Evolutionary conservation across 495 filamentous ascomycete genomes (phyloP).

Genomic region (Tetracladium setigerum): DNA sequence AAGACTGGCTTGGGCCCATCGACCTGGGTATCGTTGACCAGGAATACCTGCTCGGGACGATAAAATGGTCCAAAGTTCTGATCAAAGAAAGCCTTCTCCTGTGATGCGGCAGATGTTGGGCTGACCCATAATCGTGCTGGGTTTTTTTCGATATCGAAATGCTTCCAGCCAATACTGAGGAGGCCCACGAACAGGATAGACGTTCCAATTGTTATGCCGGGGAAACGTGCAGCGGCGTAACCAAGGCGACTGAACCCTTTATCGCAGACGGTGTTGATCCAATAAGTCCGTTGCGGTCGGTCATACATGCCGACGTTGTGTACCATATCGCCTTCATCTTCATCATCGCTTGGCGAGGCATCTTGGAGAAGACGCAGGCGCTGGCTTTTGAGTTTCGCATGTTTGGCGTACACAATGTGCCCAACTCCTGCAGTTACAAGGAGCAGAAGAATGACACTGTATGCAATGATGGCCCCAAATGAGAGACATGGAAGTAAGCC

Average conservation of each 20-base stretch:
- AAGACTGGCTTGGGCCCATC: slow-evolving; percentile 65
- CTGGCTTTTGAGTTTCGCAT: slow-evolving; percentile 66
- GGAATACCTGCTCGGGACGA: slow-evolving; percentile 84
- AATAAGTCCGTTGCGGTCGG: slow-evolving; percentile 63
- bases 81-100: slow-evolving; percentile 94
- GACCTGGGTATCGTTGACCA: slow-evolving; percentile 75
- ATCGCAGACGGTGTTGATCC: slow-evolving; percentile 70
- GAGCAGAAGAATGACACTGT: slow-evolving; percentile 62
- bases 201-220: slow-evolving; percentile 67
- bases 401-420: slow-evolving; percentile 66
- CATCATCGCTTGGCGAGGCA: slow-evolving; percentile 75
- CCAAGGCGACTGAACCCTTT: slow-evolving; percentile 78
- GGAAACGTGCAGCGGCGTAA: slow-evolving; percentile 70
- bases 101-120: slow-evolving; percentile 79
- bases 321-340: slow-evolving; percentile 76
- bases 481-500: slow-evolving; percentile 84
- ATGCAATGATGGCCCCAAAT: slow-evolving; percentile 82
- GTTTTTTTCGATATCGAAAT: slow-evolving; percentile 78
- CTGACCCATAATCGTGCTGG: slow-evolving; percentile 94
- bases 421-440: slow-evolving; percentile 59
- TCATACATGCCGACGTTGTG: slow-evolving; percentile 63
- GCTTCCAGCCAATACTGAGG: slow-evolving; percentile 79
- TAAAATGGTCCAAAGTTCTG: slow-evolving; percentile 94
- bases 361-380: slow-evolving; percentile 81
- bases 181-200: slow-evolving; percentile 64